phyloP scores from a whole-genome alignment of 305 asterid genomes.

The Rubia occidens region DNA sequence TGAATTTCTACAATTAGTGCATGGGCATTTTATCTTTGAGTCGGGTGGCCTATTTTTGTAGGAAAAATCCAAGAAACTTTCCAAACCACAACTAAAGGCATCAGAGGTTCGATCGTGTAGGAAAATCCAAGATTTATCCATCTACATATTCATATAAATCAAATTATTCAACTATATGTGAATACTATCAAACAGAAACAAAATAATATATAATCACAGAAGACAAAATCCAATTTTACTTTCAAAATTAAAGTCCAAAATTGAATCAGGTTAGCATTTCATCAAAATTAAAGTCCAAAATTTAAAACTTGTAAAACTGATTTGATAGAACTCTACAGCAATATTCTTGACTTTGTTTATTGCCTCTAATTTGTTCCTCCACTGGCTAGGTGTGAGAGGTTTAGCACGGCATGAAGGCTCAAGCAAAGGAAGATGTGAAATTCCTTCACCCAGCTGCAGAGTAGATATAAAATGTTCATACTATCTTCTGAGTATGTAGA shows the following conservation, averaged over 20 bases:
- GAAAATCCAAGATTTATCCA: not conserved
- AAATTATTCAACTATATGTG: no score
- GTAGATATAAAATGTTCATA: slow-evolving; percentile 9
- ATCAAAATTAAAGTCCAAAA: no score
- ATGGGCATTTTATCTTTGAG: slow-evolving; percentile 2
- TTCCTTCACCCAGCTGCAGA: slow-evolving; percentile 66
- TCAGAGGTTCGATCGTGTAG: not conserved
- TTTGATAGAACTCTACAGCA: no score
- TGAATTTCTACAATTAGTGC: not conserved
- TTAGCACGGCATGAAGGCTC: slow-evolving; percentile 71
- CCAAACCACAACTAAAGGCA: not conserved
- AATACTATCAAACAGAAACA: no score
- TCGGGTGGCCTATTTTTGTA: not conserved
- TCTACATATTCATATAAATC: not conserved
- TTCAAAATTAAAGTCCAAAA: no score
- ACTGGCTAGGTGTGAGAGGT: slow-evolving; percentile 78
- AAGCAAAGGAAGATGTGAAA: slow-evolving; percentile 83
- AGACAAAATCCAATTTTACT: no score
- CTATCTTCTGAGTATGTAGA: not conserved
- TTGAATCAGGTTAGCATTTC: no score
- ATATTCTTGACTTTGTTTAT: slow-evolving; percentile 34
- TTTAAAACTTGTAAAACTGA: no score
- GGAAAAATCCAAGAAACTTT: not conserved
- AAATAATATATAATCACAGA: no score
- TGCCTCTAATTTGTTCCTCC: slow-evolving; percentile 67